Evolutionary conservation across 306 rosid species (phyloP).

Genomic region (Trichosanthes cucumerina): DNA sequence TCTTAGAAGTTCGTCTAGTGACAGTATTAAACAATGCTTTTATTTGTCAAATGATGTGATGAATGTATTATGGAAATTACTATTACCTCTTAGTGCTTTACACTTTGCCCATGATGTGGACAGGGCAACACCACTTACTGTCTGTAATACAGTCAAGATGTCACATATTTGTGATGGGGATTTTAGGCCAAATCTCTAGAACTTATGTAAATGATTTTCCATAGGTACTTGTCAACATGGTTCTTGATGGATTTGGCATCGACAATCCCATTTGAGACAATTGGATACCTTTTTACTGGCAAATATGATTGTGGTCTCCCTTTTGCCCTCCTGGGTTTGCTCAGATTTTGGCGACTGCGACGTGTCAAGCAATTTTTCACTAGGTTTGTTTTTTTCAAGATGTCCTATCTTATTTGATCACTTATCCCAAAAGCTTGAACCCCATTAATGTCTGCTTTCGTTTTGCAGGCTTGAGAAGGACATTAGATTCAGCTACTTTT

Average conservation of each 20-base stretch:
- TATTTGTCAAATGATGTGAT: constrained; percentile 1
- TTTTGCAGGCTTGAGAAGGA: constrained; percentile 82
- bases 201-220: neutral
- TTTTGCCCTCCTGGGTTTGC: constrained; percentile 58
- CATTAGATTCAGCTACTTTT: constrained; percentile 84
- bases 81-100: neutral
- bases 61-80: neutral
- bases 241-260: constrained; percentile 88
- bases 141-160: neutral
- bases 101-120: neutral
- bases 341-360: constrained; percentile 77
- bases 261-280: constrained; percentile 58
- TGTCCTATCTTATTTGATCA: neutral
- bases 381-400: constrained; percentile 30
- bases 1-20: neutral
- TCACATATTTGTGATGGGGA: neutral
- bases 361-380: constrained; percentile 74
- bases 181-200: neutral
- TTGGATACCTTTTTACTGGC: constrained; percentile 47
- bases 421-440: constrained; percentile 1
- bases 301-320: constrained; percentile 34
- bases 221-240: constrained; percentile 84
- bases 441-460: neutral
- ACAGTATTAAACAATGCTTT: neutral
- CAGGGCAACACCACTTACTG: constrained; percentile 1